Evolutionary conservation across 805 yeast species (phyloP), one percentile per base, ranked within the genome.

Genomic region (Yamadazyma phyllophila): DNA sequence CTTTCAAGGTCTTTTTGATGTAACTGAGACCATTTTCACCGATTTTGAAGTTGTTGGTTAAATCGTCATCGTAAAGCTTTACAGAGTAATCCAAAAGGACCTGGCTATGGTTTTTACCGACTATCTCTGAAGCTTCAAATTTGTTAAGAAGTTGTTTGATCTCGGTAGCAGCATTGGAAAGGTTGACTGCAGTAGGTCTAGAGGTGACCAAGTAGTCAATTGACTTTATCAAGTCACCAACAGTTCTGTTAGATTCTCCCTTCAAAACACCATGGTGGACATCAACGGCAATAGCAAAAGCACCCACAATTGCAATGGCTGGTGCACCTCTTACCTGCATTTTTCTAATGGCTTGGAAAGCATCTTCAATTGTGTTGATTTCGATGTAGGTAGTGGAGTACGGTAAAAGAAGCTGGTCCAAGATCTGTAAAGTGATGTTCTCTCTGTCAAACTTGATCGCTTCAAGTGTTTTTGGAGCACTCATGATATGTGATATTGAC

Each of bases 251-350:
- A 20, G 24, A 20, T 3, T 27, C 31, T 11, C 32, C 42, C 10
- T 41, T 30, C 3, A 20, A 17, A 33, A 66, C 69, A 39, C 46
- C 46, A 58, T 57, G 59, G 56, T 56, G 45, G 65, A 66, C 65
- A 53, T 92, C 97, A n/a, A 86, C 81, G 1, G 88, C 83, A 2
- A 92, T 77, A 2, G 96, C 80, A 48, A 91, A 76, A 1, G 90
- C 82, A 4, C 96, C 98, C 2, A 92, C 97, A 47, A 92, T 88
- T 50, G 97, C 97, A 60, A 92, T 92, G 1, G 98, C 98, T 0
- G 99, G 99, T 0, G 99, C 99, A 32, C 99, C 99, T 62, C 99
- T 77, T 4, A 95, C 97, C 57, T 88, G 90, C 99, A 92, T 92
- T 47, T 74, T 74, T 59, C 82, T 83, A 63, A 92, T 92, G n/a